These are phyloP conservation scores for Daldinia childiae DNA, from an alignment of 495 filamentous ascomycete species.

Conservation along the genomic window DNA sequence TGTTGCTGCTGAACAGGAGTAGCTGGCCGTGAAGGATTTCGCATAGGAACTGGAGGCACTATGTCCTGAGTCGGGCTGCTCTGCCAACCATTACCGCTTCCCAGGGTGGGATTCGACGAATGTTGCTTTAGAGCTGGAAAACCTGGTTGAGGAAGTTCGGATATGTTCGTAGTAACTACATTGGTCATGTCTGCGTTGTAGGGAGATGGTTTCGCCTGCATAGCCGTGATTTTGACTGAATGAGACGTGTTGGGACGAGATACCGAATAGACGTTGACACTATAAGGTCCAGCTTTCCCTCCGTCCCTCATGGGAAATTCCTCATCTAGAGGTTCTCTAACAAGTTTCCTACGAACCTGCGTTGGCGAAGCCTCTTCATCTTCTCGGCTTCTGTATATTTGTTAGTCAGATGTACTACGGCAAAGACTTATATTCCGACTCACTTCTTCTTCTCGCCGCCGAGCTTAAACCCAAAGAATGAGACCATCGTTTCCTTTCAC, in stretches of 20 bases:
- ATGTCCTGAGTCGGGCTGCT: conserved; percentile 36
- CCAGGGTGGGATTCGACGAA: conserved; percentile 53
- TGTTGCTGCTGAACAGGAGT: conserved; percentile 43
- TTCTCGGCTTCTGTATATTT: conserved; percentile 47
- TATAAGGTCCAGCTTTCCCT: conserved; percentile 30
- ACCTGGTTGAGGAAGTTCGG: conserved; percentile 46
- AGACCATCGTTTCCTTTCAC: conserved; percentile 54
- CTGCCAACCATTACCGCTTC: conserved; percentile 39
- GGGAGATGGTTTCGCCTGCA: conserved; percentile 38
- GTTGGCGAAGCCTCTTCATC: conserved; percentile 31
- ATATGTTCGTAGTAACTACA: conserved; percentile 51
- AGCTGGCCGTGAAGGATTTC: conserved; percentile 34
- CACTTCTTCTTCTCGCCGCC: conserved; percentile 61
- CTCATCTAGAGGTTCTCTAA: conserved; percentile 47
- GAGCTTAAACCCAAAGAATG: conserved; percentile 60
- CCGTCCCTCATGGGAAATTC: conserved; percentile 42
- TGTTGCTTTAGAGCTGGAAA: conserved; percentile 46
- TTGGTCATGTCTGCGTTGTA: conserved; percentile 47
- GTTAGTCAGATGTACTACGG: conserved; percentile 28
- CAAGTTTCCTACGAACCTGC: conserved; percentile 43
- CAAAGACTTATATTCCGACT: conserved; percentile 35
- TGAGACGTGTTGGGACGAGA: conserved; percentile 47
- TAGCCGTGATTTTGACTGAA: conserved; percentile 38
- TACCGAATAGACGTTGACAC: conserved; percentile 47
- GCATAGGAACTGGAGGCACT: conserved; percentile 40